These are phyloP conservation scores for Pyricularia sp. DNA, from an alignment of 2,329 filamentous ascomycete genomes.

Conservation along the genomic window DNA sequence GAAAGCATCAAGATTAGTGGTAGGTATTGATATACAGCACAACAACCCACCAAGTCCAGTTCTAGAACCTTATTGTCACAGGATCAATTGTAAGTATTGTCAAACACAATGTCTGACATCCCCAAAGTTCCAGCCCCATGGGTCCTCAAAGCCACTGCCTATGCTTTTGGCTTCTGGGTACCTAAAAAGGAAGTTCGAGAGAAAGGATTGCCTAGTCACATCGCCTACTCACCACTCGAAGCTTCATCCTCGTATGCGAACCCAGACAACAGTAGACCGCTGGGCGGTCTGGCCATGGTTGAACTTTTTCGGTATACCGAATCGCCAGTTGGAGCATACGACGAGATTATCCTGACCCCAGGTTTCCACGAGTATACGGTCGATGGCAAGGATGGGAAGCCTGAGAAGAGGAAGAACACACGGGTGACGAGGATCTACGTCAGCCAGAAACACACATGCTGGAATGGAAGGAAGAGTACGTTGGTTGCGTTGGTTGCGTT, in stretches of 20 bases:
- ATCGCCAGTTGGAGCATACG: slow-evolving; percentile 42
- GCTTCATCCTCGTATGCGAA: slow-evolving; percentile 27
- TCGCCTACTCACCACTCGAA: slow-evolving; percentile 39
- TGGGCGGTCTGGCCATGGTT: slow-evolving; percentile 37
- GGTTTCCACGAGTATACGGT: slow-evolving; percentile 33
- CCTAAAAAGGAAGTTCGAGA: slow-evolving; percentile 12
- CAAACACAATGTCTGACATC: slow-evolving; percentile 3
- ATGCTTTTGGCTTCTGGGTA: slow-evolving; percentile 32
- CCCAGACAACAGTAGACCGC: slow-evolving; percentile 20
- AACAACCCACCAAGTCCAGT: not conserved
- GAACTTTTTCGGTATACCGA: slow-evolving; percentile 41
- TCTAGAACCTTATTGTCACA: not conserved
- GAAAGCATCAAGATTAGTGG: not conserved
- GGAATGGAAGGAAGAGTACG: slow-evolving; percentile 41
- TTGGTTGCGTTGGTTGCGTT: not conserved
- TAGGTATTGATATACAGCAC: not conserved
- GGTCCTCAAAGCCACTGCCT: slow-evolving; percentile 34
- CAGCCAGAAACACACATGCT: slow-evolving; percentile 39
- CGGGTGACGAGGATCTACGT: slow-evolving; percentile 46
- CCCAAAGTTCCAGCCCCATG: slow-evolving; percentile 26
- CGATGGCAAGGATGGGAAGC: slow-evolving; percentile 20
- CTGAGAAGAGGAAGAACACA: slow-evolving; percentile 23
- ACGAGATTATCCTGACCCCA: slow-evolving; percentile 39
- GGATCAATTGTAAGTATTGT: too few species aligned
- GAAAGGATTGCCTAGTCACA: slow-evolving; percentile 21